Conservation (phyloP, 2,329 filamentous ascomycete genomes). For the Penicillium corylophilum region DNA sequence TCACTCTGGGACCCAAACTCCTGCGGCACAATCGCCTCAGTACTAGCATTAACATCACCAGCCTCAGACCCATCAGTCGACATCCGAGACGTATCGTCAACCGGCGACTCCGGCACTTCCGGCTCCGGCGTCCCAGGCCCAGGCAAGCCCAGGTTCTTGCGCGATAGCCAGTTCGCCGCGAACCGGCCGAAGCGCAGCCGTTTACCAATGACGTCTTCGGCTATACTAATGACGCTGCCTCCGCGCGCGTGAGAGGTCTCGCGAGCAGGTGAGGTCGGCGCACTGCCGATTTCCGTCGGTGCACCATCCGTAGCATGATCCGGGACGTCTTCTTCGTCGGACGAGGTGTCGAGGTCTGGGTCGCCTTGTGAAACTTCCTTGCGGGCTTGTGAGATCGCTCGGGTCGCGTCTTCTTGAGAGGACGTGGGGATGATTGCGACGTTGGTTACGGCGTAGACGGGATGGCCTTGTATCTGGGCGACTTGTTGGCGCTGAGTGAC, state of each 20-base stretch:
- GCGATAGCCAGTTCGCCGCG: conserved; percentile 87
- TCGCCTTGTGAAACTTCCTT: conserved; percentile 44
- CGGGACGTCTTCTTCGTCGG: conserved; percentile 25
- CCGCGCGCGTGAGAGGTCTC: conserved; percentile 28
- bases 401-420: conserved; percentile 70
- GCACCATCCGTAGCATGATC: conserved; percentile 31
- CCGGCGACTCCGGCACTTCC: conserved; percentile 37
- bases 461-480: conserved; percentile 76
- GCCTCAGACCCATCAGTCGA: conserved; percentile 5
- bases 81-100: conserved; percentile 24
- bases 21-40: conserved; percentile 5
- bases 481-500: conserved; percentile 86
- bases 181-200: conserved; percentile 86
- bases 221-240: conserved; percentile 60
- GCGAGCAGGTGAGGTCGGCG: conserved; percentile 27
- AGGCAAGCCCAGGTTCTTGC: conserved; percentile 74
- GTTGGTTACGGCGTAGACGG: conserved; percentile 84
- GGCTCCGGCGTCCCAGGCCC: conserved; percentile 65
- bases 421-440: conserved; percentile 86
- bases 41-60: conserved; percentile 13
- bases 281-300: conserved; percentile 28
- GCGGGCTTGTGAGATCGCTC: conserved; percentile 65
- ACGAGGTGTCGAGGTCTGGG: conserved; percentile 34
- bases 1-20: conserved; percentile 9
- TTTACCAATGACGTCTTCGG: conserved; percentile 81